Base-by-base conservation (phyloP, 495 filamentous ascomycete genomes). In the Aspergillus bridgeri region DNA sequence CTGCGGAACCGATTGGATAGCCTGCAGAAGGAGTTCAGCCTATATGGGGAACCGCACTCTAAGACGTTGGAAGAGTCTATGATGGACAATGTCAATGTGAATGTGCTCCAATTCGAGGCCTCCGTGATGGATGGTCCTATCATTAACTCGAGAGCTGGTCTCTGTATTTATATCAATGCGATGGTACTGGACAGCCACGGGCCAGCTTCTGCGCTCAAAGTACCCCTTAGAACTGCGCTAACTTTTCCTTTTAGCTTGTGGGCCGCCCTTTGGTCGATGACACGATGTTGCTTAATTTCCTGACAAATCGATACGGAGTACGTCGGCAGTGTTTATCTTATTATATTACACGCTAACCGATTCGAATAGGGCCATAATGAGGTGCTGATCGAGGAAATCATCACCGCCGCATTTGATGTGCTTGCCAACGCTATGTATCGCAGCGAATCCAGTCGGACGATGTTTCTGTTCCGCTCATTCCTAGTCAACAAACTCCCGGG, bases 91-190 rank as follows among this genome's bases (percentile, higher is more conserved):
- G 67, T 78, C 54, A 74, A 78, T 63, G 74, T 78, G n/a, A 75
- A 75, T 55, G 64, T 72, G 18, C 72, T 80, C 24, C 75, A 80
- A 51, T 78, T 80, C 42, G 66, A 86, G 65, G 63, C 76, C 72
- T 66, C 81, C 65, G 66, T 94, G 2, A 76, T 85, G 23, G 87
- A 92, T 61, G 71, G 87, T 5, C 86, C 88, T 1, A 74, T 79
- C 6, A 73, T 88, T 11, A 89, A 91, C 68, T 88, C 91, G n/a
- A 82, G 92, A 75, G 92, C 91, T 51, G 91, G 90, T 47, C 76
- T 98, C 60, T 98, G 92, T 70, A 79, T 97, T n/a, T 97, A 93
- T 68, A 76, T 98, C 27, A 92, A 91, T 69, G 85, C 92, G 48
- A 80, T 89, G 75, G 89, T 96, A 76, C 67, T 17, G 25, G 7